Conservation (phyloP, 768 basidiomycete species). For the Ramaria sp. region DNA sequence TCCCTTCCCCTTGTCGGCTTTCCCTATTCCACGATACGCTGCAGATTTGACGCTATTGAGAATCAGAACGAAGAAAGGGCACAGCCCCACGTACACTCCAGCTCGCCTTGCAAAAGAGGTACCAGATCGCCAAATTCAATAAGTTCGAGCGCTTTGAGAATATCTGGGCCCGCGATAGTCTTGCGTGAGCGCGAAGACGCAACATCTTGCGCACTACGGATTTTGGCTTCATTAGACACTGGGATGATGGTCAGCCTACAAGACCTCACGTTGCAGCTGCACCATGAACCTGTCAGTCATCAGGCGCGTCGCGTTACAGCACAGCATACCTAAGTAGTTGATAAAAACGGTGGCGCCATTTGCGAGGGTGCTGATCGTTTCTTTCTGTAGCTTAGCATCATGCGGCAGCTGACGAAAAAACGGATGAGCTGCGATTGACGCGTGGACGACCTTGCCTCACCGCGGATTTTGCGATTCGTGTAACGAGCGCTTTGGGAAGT, state of each 20-base stretch:
- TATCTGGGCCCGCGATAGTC: constrained; percentile 27
- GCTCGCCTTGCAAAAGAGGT: constrained; percentile 5
- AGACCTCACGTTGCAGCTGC: constrained; percentile 23
- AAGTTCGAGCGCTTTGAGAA: constrained; percentile 22
- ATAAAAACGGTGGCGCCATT: constrained; percentile 35
- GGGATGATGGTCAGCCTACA: not conserved
- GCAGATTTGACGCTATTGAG: not conserved
- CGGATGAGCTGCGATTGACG: not conserved
- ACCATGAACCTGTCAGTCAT: not conserved
- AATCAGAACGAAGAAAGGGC: not conserved
- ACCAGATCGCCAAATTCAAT: constrained; percentile 9
- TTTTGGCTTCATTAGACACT: not conserved
- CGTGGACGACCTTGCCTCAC: constrained; percentile 13
- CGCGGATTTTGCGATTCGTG: constrained; percentile 25
- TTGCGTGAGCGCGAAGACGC: constrained; percentile 23
- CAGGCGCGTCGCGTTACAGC: not conserved
- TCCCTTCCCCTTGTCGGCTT: not conserved
- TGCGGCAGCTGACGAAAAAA: constrained; percentile 21
- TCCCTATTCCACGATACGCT: constrained; percentile 6
- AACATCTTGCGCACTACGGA: constrained; percentile 25
- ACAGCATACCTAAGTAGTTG: constrained; percentile 28
- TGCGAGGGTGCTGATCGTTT: constrained; percentile 26
- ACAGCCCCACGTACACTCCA: constrained; percentile 5
- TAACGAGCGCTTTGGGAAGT: constrained; percentile 26
- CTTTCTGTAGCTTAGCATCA: constrained; percentile 32